Evolutionary conservation across 2,329 filamentous ascomycete genomes (phyloP).

Genomic region (Moelleriella libera): DNA sequence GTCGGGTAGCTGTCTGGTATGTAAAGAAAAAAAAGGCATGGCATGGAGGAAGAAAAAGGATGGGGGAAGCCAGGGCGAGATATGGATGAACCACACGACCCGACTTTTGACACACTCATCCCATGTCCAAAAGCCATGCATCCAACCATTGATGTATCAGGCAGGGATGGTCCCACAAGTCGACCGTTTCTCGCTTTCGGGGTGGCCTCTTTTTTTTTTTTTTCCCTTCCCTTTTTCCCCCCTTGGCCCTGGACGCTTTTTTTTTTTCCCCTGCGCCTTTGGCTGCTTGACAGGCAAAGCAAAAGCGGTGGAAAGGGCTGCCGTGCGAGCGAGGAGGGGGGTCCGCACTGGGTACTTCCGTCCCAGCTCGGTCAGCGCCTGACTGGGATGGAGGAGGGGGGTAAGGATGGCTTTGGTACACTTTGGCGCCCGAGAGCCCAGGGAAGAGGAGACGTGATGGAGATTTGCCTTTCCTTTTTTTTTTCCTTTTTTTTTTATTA

Average conservation of each 20-base stretch:
- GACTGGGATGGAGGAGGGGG: neutral
- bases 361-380: neutral
- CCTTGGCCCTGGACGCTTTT: neutral
- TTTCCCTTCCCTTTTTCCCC: neutral
- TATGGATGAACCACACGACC: slow-evolving; percentile 3
- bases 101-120: neutral
- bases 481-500: neutral
- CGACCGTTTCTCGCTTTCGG: neutral
- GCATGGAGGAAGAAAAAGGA: slow-evolving; percentile 1
- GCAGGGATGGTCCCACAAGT: neutral
- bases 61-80: slow-evolving; percentile 2
- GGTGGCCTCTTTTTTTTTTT: neutral
- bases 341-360: slow-evolving; percentile 3
- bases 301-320: neutral
- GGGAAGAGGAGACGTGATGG: too few relatives aligned
- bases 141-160: neutral
- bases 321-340: neutral
- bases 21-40: neutral
- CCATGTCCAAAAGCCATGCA: neutral
- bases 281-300: neutral
- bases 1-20: neutral
- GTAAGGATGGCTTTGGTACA: too few relatives aligned
- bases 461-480: neutral
- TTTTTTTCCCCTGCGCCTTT: neutral
- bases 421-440: neutral